phyloP scores from a whole-genome alignment of 345 rosid species.

The Lagerstroemia speciosa region DNA sequence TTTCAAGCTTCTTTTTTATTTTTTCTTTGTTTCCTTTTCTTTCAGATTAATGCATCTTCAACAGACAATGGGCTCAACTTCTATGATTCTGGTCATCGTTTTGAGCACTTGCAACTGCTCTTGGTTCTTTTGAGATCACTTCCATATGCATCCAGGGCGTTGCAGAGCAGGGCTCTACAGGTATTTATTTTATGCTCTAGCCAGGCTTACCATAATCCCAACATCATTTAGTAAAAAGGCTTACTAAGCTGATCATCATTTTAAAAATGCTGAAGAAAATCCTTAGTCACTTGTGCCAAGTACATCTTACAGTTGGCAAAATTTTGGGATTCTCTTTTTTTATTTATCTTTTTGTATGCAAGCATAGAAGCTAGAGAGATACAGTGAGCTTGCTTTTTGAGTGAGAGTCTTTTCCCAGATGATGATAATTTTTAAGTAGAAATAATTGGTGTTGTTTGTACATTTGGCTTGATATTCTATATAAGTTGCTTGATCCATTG shows the following conservation, averaged over 20 bases:
- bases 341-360: not conserved
- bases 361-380: not conserved
- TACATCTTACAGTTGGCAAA: not conserved
- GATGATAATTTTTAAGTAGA: not conserved
- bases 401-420: not conserved
- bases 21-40: slow-evolving; percentile 7
- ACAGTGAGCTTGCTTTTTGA: not conserved
- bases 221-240: not conserved
- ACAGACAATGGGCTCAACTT: slow-evolving; percentile 84
- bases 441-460: not conserved
- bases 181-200: slow-evolving; percentile 28
- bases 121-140: slow-evolving; percentile 84
- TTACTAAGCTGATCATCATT: not conserved
- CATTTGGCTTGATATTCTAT: not conserved
- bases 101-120: slow-evolving; percentile 84
- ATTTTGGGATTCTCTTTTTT: not conserved
- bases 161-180: slow-evolving; percentile 92
- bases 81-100: slow-evolving; percentile 89
- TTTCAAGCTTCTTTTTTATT: not conserved
- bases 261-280: not conserved
- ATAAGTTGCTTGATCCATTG: not conserved
- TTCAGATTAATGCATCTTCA: slow-evolving; percentile 93
- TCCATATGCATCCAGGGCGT: slow-evolving; percentile 65
- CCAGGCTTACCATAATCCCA: not conserved
- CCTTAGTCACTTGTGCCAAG: not conserved